Base-by-base conservation (phyloP, 2,329 filamentous ascomycete species). In the Xylariomycetidae sp. region DNA sequence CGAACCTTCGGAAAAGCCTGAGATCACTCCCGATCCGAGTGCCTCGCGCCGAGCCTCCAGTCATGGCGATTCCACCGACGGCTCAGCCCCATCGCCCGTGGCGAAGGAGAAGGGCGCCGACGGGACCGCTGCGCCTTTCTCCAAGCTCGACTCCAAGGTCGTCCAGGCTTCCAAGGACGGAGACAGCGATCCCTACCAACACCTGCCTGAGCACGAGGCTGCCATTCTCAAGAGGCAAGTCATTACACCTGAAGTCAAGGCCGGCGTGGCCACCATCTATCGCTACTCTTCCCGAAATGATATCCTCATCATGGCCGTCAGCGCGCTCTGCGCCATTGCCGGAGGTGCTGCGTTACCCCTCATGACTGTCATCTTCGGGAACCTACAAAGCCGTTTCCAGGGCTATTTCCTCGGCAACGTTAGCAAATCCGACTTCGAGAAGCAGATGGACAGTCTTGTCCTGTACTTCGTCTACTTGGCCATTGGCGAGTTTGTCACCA, bases 391-490 rank as follows among this genome's bases (percentile, higher is more conserved):
- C 4, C 74, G 72, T 2, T 93, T 94, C 54, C 74, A 83, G 49
- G 54, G 66, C 15, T 85, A 76, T 46, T 74, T 83, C 44, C 57
- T 83, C 44, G 62, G 63, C 6, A 54, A 51, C 0, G 63, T 72
- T 13, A 53, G 59, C 1, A 70, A 70, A 25, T 53, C 65, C 23
- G 61, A 66, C 0, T 92, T 92, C 59, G 68, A 71, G 31, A 42
- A 62, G 33, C 63, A 77, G 38, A 64, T 93, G 47, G 63, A 63
- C 7, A 65, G 68, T 26, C 74, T 82, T 47, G 82, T 88, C 9
- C 61, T 93, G 22, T 93, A 93, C 60, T 92, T 93, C 45, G 64
- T 95, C 20, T 94, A 94, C 56, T 72, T 95, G 29, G 87, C 76
- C 26, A 78, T 94, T 37, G 87, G 70, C 43, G 82, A 89, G 53